Conservation (phyloP, 2,329 filamentous ascomycete genomes). For the Thermoascus crustaceus region DNA sequence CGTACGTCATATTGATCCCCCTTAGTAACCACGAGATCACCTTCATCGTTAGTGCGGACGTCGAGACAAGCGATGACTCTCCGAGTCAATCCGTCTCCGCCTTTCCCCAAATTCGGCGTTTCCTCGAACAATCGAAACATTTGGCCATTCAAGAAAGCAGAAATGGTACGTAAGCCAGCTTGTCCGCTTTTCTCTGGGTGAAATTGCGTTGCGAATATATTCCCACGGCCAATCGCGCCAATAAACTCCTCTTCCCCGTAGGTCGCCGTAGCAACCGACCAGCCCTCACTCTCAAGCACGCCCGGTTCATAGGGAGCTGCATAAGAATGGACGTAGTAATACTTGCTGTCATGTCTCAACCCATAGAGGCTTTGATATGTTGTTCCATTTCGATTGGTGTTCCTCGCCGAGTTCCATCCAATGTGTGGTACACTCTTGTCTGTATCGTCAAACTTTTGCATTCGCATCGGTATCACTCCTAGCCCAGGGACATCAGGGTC, state of each 20-base stretch:
- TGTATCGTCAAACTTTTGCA: conserved; percentile 68
- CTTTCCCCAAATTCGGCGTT: conserved; percentile 13
- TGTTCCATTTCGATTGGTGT: conserved; percentile 31
- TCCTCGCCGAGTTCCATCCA: conserved; percentile 88
- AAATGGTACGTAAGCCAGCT: conserved; percentile 74
- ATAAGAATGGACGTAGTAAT: conserved; percentile 98
- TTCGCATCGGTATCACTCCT: conserved; percentile 60
- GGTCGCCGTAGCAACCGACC: conserved; percentile 81
- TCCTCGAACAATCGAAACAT: conserved; percentile 47
- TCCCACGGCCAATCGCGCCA: conserved; percentile 76
- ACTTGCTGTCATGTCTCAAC: conserved; percentile 73
- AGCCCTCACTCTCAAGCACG: conserved; percentile 70
- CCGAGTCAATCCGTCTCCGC: conserved; percentile 68
- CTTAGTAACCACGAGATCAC: conserved; percentile 95
- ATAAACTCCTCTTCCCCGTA: conserved; percentile 89
- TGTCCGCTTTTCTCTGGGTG: conserved; percentile 95
- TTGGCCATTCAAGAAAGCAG: conserved; percentile 74
- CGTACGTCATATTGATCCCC: conserved; percentile 98
- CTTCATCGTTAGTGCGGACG: conserved; percentile 86
- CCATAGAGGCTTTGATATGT: conserved; percentile 61
- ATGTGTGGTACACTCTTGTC: conserved; percentile 96
- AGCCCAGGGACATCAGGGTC: conserved; percentile 64
- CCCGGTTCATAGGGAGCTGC: conserved; percentile 68
- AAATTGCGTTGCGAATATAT: conserved; percentile 88
- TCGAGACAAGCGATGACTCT: conserved; percentile 94